Evolutionary conservation across 2,329 filamentous ascomycete genomes (phyloP).

Genomic region (Ceratocystis alfenasii): DNA sequence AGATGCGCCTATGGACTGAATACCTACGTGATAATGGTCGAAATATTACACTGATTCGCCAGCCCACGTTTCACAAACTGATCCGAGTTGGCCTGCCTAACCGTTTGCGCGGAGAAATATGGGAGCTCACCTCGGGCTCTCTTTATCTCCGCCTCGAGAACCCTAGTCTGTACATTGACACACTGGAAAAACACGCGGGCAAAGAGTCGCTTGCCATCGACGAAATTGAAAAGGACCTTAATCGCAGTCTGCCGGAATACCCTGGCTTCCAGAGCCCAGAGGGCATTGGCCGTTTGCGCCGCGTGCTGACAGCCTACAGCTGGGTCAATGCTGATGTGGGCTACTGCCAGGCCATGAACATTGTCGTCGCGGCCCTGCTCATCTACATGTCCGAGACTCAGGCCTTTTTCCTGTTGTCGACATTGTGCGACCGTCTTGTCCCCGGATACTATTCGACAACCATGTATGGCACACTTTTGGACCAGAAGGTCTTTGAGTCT

Average conservation of each 20-base stretch:
- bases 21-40: slow-evolving; percentile 92
- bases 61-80: slow-evolving; percentile 95
- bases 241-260: slow-evolving; percentile 91
- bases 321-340: slow-evolving; percentile 94
- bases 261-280: slow-evolving; percentile 94
- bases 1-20: slow-evolving; percentile 95
- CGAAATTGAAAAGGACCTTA: slow-evolving; percentile 97
- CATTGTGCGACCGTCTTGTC: slow-evolving; percentile 81
- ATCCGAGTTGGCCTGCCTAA: slow-evolving; percentile 93
- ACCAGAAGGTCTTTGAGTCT: slow-evolving; percentile 95
- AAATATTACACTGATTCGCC: slow-evolving; percentile 81
- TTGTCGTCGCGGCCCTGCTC: slow-evolving; percentile 90
- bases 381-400: slow-evolving; percentile 98
- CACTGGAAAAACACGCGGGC: slow-evolving; percentile 69
- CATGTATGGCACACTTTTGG: slow-evolving; percentile 95
- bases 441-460: slow-evolving; percentile 97
- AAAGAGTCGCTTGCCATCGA: slow-evolving; percentile 90
- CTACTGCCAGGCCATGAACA: slow-evolving; percentile 99
- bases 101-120: slow-evolving; percentile 81
- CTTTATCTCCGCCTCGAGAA: slow-evolving; percentile 78
- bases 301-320: slow-evolving; percentile 92
- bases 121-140: slow-evolving; percentile 89
- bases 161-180: slow-evolving; percentile 73
- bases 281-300: slow-evolving; percentile 76
- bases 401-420: slow-evolving; percentile 85